Percentiles rank a stretch among this genome's conserved stretches.
phyloP scores from a whole-genome alignment of 1,139 yeast genomes.

The Debaryomyces sp. region DNA sequence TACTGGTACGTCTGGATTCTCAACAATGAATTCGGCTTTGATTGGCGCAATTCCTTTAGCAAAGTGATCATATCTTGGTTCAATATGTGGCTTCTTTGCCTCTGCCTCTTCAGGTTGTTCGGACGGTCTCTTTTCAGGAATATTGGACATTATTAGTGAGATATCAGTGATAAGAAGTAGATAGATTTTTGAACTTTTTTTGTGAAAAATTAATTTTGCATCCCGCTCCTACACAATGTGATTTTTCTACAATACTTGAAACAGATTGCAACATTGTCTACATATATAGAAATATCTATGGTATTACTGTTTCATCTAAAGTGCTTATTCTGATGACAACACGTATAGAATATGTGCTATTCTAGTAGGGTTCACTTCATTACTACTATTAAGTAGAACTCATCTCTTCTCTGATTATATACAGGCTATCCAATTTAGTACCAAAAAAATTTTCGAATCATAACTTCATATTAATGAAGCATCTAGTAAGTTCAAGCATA shows the following conservation, averaged over 20 bases:
- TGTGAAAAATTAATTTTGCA: conserved; percentile 4
- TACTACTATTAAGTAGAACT: conserved; percentile 12
- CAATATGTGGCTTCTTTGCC: conserved; percentile 25
- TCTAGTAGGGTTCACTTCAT: background rate
- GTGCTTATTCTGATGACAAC: too few species aligned
- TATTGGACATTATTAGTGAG: conserved; percentile 1
- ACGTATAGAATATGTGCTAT: background rate
- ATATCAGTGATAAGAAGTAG: background rate
- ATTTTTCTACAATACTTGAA: background rate
- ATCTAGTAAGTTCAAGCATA: background rate
- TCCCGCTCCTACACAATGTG: conserved; percentile 1
- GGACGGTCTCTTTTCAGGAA: conserved; percentile 21
- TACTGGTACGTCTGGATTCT: conserved; percentile 24
- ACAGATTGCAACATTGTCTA: background rate
- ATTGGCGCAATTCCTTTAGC: conserved; percentile 65
- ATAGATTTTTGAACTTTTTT: background rate
- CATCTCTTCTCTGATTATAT: conserved; percentile 20
- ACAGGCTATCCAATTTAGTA: conserved; percentile 10
- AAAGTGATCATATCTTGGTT: conserved; percentile 14
- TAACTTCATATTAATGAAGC: background rate
- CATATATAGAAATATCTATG: background rate
- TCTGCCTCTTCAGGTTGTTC: conserved; percentile 22
- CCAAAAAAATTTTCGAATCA: conserved; percentile 9
- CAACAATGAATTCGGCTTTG: conserved; percentile 61
- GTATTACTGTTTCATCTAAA: background rate